Evolutionary conservation across 495 filamentous ascomycete genomes (phyloP), one percentile per base, ranked within the genome.

Genomic region (Talaromyces wortmannii): DNA sequence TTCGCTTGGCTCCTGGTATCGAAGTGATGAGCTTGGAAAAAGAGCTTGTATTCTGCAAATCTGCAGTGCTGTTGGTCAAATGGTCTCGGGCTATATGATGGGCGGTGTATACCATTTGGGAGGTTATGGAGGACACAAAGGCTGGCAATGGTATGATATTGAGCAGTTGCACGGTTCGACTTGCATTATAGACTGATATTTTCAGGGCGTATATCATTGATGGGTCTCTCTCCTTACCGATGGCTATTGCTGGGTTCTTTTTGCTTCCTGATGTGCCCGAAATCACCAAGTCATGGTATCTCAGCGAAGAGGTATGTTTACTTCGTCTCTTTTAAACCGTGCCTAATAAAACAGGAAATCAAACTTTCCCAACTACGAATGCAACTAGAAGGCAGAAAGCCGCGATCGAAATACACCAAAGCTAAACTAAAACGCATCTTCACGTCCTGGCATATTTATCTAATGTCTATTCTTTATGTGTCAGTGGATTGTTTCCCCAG

Each of bases 41-140:
- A 68, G 84, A n/a, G 78, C 78, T 13, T 83, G 80, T 54, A 84
- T 87, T 33, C 84, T 86, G 63, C 79, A 84, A 36, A 77, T 78
- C 0, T 77, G 70, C 54, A 74, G 80, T 30, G 71, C 75, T 16
- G 71, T 84, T 46, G 76, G 76, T 45, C 62, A 67, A 36, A 82
- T 85, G 78, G 80, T 84, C 56, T 80, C 76, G 0, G 82, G 82
- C 7, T 82, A 74, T 50, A 70, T 88, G 1, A 77, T 82, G 76
- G 71, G 79, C 0, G 81, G 73, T 0, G 80, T 80, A 12, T 81
- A 79, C 55, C 64, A 65, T 23, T 72, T 71, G 59, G 78, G 70
- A 29, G 81, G 80, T 3, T 55, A 55, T 5, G 61, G 66, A 32
- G 82, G 83, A 6, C 75, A 73, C 33, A 67, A 67, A 30, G 76